These are phyloP conservation scores for Aspergillus carlsbadensis DNA, from an alignment of 495 filamentous ascomycete genomes.

Conservation along the genomic window DNA sequence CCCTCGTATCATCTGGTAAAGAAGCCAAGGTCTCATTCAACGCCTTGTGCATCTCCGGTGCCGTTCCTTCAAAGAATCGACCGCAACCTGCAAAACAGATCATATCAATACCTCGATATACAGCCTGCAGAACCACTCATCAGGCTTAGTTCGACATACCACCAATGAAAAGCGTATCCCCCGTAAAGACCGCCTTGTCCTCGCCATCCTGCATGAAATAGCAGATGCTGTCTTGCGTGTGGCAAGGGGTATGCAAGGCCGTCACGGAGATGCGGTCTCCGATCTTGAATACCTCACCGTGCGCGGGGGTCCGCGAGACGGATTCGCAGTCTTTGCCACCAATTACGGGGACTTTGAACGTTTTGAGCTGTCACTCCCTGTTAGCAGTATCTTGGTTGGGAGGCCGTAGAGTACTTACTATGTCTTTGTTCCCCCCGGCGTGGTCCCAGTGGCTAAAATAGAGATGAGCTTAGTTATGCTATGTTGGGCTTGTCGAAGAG, in stretches of 20 bases:
- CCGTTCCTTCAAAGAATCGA: slow-evolving; percentile 93
- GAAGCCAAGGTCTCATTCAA: slow-evolving; percentile 80
- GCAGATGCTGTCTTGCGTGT: slow-evolving; percentile 98
- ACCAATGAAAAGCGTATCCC: slow-evolving; percentile 93
- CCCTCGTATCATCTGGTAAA: slow-evolving; percentile 87
- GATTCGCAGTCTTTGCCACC: slow-evolving; percentile 84
- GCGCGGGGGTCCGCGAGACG: slow-evolving; percentile 69
- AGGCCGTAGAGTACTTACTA: slow-evolving; percentile 47
- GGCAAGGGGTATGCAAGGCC: slow-evolving; percentile 93
- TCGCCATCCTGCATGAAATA: slow-evolving; percentile 80
- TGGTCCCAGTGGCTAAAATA: slow-evolving; percentile 88
- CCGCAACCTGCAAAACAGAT: slow-evolving; percentile 69
- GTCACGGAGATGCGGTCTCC: slow-evolving; percentile 79
- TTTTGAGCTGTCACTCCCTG: slow-evolving; percentile 54
- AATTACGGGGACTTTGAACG: slow-evolving; percentile 71
- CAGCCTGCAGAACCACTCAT: background rate
- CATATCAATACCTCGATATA: slow-evolving; percentile 2
- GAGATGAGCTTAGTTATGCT: too few relatives aligned
- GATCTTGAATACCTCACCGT: slow-evolving; percentile 78
- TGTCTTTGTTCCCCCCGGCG: slow-evolving; percentile 83
- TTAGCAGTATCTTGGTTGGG: background rate
- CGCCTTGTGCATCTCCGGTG: slow-evolving; percentile 87
- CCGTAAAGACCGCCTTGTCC: slow-evolving; percentile 87
- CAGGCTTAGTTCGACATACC: slow-evolving; percentile 49
- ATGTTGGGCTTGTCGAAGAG: background rate